These are phyloP conservation scores for Lunasporangiospora selenospora DNA, from an alignment of 192 early-diverging fungal genomes.

Conservation along the genomic window DNA sequence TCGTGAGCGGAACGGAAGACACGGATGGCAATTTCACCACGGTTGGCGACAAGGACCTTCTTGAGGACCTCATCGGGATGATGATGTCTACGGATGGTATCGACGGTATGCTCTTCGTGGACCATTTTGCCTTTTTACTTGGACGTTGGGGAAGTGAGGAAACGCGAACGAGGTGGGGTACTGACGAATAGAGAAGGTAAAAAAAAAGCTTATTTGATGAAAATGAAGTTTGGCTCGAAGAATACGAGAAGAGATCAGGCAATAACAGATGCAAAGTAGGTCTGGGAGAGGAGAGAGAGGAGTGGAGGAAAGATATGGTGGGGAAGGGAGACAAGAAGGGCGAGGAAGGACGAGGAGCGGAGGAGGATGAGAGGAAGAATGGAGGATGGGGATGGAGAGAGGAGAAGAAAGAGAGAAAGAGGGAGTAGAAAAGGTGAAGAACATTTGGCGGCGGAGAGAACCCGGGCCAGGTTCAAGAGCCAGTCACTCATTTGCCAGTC, in stretches of 20 bases:
- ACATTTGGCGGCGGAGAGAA: background rate
- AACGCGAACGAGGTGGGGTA: background rate
- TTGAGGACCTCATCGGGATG: slow-evolving; percentile 56
- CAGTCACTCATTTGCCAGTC: too few relatives aligned
- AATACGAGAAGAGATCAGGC: too few relatives aligned
- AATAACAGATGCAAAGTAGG: too few relatives aligned
- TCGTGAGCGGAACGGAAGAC: slow-evolving; percentile 94
- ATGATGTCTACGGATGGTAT: slow-evolving; percentile 56
- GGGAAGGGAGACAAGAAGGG: background rate
- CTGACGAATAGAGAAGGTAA: background rate
- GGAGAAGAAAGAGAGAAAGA: background rate
- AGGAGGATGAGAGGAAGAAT: background rate
- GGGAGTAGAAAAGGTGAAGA: background rate
- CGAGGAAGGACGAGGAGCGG: background rate
- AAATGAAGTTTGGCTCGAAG: too few relatives aligned
- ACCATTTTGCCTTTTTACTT: slow-evolving; percentile 20
- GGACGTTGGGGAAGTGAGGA: background rate
- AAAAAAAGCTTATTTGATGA: background rate
- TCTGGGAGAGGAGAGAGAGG: background rate
- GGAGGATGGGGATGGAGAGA: background rate
- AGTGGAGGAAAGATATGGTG: background rate
- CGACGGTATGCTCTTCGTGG: slow-evolving; percentile 57
- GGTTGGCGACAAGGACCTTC: slow-evolving; percentile 63
- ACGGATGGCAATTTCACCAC: slow-evolving; percentile 92
- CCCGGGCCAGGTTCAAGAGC: background rate